Conservation (phyloP, 805 yeast genomes). For the Starmerella lactis-condensi region DNA sequence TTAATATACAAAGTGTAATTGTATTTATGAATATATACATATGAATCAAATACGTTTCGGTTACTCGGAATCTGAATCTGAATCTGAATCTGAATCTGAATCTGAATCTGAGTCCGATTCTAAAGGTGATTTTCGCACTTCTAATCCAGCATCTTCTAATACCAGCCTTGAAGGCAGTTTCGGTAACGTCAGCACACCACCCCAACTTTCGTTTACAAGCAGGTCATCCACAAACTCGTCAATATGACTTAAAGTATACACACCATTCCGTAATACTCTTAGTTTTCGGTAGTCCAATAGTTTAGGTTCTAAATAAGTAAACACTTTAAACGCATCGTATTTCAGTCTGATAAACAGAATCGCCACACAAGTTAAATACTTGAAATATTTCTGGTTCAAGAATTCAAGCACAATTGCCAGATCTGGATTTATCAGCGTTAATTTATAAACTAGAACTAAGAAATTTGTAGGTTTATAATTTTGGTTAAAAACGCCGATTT, state of each 20-base stretch:
- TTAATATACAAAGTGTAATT: too few species aligned
- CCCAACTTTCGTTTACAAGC: conserved; percentile 37
- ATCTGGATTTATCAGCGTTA: conserved; percentile 59
- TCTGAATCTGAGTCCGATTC: too few species aligned
- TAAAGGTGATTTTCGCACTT: conserved; percentile 4
- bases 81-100: too few species aligned
- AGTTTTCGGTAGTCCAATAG: conserved; percentile 53
- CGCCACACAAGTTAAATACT: conserved; percentile 53
- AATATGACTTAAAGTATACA: conserved; percentile 31
- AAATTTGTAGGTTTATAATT: conserved; percentile 48
- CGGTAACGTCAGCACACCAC: conserved; percentile 54
- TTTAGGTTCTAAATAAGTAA: conserved; percentile 34
- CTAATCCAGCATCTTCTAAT: conserved; percentile 22
- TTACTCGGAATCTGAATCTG: too few species aligned
- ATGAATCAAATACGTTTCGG: too few species aligned
- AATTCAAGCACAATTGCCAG: conserved; percentile 36
- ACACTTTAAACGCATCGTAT: conserved; percentile 30
- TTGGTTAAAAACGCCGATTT: conserved; percentile 41
- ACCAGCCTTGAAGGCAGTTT: conserved; percentile 28
- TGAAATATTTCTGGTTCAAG: conserved; percentile 49
- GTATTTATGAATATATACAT: too few species aligned
- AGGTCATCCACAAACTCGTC: conserved; percentile 61
- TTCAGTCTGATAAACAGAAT: conserved; percentile 40
- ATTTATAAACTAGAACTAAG: conserved; percentile 54
- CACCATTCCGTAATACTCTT: conserved; percentile 27